These are phyloP conservation scores for Ceratobasidium sp. DNA, from an alignment of 1,284 basidiomycete species.

Conservation along the genomic window DNA sequence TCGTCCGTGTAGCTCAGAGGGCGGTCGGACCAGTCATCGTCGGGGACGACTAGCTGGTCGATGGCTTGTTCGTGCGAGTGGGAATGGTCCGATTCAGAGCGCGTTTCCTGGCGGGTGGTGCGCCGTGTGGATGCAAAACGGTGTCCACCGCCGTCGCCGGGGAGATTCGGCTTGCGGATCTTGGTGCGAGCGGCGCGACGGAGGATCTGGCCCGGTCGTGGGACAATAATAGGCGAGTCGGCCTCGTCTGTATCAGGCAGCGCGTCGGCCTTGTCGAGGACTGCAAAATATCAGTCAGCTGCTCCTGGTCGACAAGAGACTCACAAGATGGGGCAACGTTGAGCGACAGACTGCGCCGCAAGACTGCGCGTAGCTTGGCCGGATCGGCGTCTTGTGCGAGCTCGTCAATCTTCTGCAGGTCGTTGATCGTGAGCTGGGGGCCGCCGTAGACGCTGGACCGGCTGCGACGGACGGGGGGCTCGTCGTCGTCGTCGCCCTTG, in stretches of 20 bases:
- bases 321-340: slow-evolving; percentile 84
- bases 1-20: slow-evolving; percentile 81
- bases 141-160: slow-evolving; percentile 79
- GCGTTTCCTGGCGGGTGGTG: slow-evolving; percentile 48
- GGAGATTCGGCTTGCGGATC: slow-evolving; percentile 85
- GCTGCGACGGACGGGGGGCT: slow-evolving; percentile 72
- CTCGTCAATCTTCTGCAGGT: slow-evolving; percentile 91
- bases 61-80: slow-evolving; percentile 1
- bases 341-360: slow-evolving; percentile 87
- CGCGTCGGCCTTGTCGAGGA: slow-evolving; percentile 69
- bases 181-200: slow-evolving; percentile 92
- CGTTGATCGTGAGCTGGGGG: slow-evolving; percentile 85
- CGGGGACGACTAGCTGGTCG: background rate
- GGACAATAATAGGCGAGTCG: slow-evolving; percentile 88
- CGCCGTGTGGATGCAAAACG: slow-evolving; percentile 63
- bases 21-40: slow-evolving; percentile 47
- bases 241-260: slow-evolving; percentile 76
- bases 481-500: slow-evolving; percentile 68
- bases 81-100: slow-evolving; percentile 42
- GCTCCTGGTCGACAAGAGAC: slow-evolving; percentile 50
- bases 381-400: slow-evolving; percentile 93
- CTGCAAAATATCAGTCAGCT: slow-evolving; percentile 51
- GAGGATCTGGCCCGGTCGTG: slow-evolving; percentile 84
- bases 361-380: slow-evolving; percentile 76
- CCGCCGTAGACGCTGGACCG: slow-evolving; percentile 68